Evolutionary conservation across 139 green algal genomes (phyloP), one percentile per base, ranked within the genome.

Genomic region (Yamagishiella unicocca): DNA sequence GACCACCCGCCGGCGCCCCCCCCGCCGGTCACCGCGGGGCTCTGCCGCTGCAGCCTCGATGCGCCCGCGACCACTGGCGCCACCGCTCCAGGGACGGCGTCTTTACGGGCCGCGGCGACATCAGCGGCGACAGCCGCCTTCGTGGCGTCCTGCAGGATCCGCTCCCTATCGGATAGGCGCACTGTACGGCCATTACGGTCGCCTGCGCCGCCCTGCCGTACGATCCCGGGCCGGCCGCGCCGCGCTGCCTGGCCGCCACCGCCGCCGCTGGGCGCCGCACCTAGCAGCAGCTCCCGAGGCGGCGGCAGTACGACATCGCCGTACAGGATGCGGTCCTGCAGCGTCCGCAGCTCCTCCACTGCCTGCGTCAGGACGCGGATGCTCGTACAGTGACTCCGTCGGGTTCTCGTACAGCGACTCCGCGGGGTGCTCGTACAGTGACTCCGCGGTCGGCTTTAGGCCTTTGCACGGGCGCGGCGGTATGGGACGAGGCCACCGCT

Each of bases 251-350:
- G n/a, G n/a, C n/a, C n/a, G n/a, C n/a, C n/a, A n/a, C n/a, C n/a
- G n/a, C n/a, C n/a, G n/a, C n/a, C n/a, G n/a, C n/a, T n/a, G n/a
- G n/a, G n/a, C n/a, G n/a, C n/a, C n/a, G n/a, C n/a, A n/a, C n/a
- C n/a, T n/a, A n/a, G n/a, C 54, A 55, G n/a, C 10, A 86, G 62
- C 31, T 50, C 80, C 7, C 25, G 35, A 27, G 82, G 82, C 46
- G 82, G 82, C 46, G 42, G 46, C 82, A 87, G 53, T 37, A 72
- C 37, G 37, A 87, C 50, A 12, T 80, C 67, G 7, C 82, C 67
- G 82, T 58, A 70, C 33, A 62, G 42, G 46, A 87, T 80, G 35
- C 81, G 64, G 24, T 78, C 45, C 31, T 37, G 43, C 64, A 87
- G 81, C 40, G 64, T 55, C 1, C 66, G 19, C 24, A 87, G 33